A percentile compares a stretch with the other conserved stretches of the same genome.
Evolutionary conservation across 345 rosid genomes (phyloP).

Genomic region (Trapa incisa): DNA sequence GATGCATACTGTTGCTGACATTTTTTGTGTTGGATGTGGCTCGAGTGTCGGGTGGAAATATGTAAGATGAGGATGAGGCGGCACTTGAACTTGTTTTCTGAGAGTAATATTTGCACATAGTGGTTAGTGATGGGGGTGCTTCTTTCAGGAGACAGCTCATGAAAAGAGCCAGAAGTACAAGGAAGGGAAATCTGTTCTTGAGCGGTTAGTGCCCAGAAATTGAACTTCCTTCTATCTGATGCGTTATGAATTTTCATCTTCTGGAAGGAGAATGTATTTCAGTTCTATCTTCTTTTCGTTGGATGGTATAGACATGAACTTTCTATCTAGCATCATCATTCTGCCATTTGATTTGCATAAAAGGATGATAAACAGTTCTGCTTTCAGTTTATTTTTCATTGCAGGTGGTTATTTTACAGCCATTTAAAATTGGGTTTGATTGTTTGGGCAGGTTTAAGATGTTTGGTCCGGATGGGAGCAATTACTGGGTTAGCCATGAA

Average conservation of each 20-base stretch:
- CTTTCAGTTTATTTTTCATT: no score
- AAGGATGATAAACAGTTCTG: background rate
- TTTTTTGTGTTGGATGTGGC: constrained; percentile 93
- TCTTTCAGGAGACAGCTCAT: constrained; percentile 77
- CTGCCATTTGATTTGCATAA: no score
- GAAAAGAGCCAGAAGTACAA: constrained; percentile 91
- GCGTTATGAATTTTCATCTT: no score
- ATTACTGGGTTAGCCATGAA: constrained; percentile 65
- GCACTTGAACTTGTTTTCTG: background rate
- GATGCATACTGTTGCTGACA: constrained; percentile 76
- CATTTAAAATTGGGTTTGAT: constrained; percentile 11
- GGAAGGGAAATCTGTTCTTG: constrained; percentile 66
- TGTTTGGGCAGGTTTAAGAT: constrained; percentile 66
- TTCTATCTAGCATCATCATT: no score
- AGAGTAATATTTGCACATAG: constrained; percentile 8
- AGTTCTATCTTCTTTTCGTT: background rate
- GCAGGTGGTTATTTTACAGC: background rate
- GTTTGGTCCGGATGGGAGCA: constrained; percentile 79
- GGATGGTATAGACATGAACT: no score
- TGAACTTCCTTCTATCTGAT: background rate
- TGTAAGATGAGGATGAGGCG: constrained; percentile 33
- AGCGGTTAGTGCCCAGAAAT: constrained; percentile 41
- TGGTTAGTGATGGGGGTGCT: constrained; percentile 15
- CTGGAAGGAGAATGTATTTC: background rate
- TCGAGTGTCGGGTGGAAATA: constrained; percentile 96